These are phyloP conservation scores for Rutstroemia sp. DNA, from an alignment of 2,329 filamentous ascomycete genomes.

Conservation along the genomic window DNA sequence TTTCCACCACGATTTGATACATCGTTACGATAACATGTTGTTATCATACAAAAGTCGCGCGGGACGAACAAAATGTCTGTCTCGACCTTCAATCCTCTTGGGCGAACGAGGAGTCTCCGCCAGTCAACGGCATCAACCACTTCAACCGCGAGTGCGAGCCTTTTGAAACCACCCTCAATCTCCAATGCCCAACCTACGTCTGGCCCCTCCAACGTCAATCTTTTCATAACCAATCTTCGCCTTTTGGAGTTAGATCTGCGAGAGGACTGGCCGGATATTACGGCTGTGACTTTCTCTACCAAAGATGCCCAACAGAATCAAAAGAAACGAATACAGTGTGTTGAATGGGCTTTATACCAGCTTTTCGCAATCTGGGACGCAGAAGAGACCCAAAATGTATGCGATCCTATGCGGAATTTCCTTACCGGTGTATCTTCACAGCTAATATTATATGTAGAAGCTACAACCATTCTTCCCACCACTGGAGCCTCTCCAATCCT, in stretches of 20 bases:
- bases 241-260: conserved; percentile 72
- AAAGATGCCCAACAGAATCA: conserved; percentile 63
- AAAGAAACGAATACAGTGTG: conserved; percentile 71
- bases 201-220: conserved; percentile 45
- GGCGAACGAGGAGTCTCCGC: conserved; percentile 23
- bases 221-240: conserved; percentile 78
- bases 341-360: conserved; percentile 88
- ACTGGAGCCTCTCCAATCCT: conserved; percentile 79
- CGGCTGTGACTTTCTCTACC: conserved; percentile 58
- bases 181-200: conserved; percentile 13
- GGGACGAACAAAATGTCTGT: conserved; percentile 17
- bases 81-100: conserved; percentile 17
- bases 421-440: too few relatives aligned
- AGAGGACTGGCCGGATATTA: conserved; percentile 75
- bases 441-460: conserved; percentile 49
- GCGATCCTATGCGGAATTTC: background rate
- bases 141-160: conserved; percentile 14
- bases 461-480: conserved; percentile 87
- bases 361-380: conserved; percentile 81
- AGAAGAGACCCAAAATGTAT: conserved; percentile 64
- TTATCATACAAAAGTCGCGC: conserved; percentile 2
- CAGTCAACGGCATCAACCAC: background rate
- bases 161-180: conserved; percentile 14
- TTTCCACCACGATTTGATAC: background rate
- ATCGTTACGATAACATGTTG: conserved; percentile 9